Evolutionary conservation across 139 green algal genomes (phyloP).

Genomic region (Ettlia oleoabundans): DNA sequence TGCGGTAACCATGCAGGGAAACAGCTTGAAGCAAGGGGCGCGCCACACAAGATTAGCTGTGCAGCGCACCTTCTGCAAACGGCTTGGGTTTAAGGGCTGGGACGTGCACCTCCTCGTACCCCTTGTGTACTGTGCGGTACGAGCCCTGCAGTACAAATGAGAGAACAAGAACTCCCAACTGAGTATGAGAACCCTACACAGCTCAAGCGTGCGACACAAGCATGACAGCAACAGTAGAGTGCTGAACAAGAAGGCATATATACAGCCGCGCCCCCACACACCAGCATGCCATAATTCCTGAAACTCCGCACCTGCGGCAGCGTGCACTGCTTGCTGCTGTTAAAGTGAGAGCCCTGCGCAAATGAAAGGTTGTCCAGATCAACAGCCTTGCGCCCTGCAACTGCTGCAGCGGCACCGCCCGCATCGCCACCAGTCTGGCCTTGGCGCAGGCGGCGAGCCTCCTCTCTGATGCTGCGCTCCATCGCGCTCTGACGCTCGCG

Average conservation of each 20-base stretch:
- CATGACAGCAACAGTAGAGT: no score
- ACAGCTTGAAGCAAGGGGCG: not conserved
- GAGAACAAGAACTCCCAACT: no score
- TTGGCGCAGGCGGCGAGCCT: slow-evolving; percentile 84
- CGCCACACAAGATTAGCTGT: no score
- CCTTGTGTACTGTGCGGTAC: slow-evolving; percentile 75
- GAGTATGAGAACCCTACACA: no score
- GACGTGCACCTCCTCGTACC: slow-evolving; percentile 98
- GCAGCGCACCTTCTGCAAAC: slow-evolving; percentile 73
- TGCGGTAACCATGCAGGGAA: not conserved
- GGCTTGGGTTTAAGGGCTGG: slow-evolving; percentile 94
- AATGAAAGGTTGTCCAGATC: slow-evolving; percentile 92
- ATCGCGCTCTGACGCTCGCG: slow-evolving; percentile 82
- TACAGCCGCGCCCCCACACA: not conserved
- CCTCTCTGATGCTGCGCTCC: slow-evolving; percentile 90
- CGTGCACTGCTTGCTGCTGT: slow-evolving; percentile 86
- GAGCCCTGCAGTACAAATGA: slow-evolving; percentile 73
- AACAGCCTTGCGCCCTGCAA: slow-evolving; percentile 70
- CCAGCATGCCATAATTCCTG: not conserved
- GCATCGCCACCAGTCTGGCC: slow-evolving; percentile 38
- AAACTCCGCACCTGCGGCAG: slow-evolving; percentile 72
- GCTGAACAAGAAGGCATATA: no score
- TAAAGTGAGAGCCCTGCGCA: slow-evolving; percentile 83
- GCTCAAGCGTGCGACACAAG: no score
- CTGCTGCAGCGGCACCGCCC: slow-evolving; percentile 37